phyloP scores from a whole-genome alignment of 108 stramenopile species.

The Nitzschia putrida region DNA sequence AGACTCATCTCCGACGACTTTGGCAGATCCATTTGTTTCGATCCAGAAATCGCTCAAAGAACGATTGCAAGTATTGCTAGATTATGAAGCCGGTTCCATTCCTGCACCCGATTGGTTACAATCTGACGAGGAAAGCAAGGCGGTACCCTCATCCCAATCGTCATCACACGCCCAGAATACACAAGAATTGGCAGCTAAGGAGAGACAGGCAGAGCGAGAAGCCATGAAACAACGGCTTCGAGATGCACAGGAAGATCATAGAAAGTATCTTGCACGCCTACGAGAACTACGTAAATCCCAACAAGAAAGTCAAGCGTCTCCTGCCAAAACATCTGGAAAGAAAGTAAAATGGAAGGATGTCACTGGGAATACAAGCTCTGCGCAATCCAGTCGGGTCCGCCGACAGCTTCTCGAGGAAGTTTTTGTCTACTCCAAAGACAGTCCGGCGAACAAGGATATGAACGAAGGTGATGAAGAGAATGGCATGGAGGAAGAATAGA shows the following conservation, averaged over 20 bases:
- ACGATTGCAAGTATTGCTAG: conserved; percentile 19
- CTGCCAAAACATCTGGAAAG: not conserved
- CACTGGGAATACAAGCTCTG: conserved; percentile 25
- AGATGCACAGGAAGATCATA: conserved; percentile 23
- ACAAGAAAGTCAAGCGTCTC: not conserved
- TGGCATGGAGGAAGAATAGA: not conserved
- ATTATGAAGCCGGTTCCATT: conserved; percentile 27
- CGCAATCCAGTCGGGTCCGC: conserved; percentile 10
- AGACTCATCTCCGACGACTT: conserved; percentile 7
- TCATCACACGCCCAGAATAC: conserved; percentile 15
- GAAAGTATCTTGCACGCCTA: conserved; percentile 26
- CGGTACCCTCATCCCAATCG: not conserved
- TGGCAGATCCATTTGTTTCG: conserved; percentile 38
- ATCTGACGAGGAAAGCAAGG: conserved; percentile 5
- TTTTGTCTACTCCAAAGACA: conserved; percentile 31
- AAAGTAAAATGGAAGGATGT: conserved; percentile 53
- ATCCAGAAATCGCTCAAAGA: conserved; percentile 25
- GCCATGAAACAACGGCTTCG: conserved; percentile 30
- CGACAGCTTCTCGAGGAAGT: conserved; percentile 47
- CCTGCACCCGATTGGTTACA: conserved; percentile 43
- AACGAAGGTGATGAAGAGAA: not conserved
- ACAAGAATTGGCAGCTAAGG: conserved; percentile 32
- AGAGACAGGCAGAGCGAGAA: conserved; percentile 33
- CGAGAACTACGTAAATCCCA: conserved; percentile 25
- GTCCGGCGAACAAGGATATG: conserved; percentile 4